These are phyloP conservation scores for Phytopythium sindhum DNA, from an alignment of 352 stramenopile genomes.

Conservation along the genomic window DNA sequence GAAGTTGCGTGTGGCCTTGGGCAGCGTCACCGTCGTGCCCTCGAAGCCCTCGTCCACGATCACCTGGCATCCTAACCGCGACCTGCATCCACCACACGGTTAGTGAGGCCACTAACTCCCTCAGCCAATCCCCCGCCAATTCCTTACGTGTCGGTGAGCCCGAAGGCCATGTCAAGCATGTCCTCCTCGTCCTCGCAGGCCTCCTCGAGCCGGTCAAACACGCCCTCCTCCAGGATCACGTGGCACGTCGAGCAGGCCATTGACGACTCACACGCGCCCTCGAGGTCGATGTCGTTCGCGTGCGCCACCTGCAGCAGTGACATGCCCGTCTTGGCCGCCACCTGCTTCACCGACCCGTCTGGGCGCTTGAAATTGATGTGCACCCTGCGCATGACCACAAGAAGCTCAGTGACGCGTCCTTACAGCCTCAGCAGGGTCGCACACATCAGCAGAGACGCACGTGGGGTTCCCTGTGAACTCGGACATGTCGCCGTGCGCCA, in stretches of 20 bases:
- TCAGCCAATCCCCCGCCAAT: neutral
- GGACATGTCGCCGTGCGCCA: constrained; percentile 53
- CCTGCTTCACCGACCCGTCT: constrained; percentile 55
- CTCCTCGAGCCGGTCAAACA: constrained; percentile 92
- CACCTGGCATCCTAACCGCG: constrained; percentile 90
- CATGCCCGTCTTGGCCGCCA: constrained; percentile 76
- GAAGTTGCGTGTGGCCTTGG: constrained; percentile 97
- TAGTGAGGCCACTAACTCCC: no score
- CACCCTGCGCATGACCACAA: constrained; percentile 30
- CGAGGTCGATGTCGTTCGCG: constrained; percentile 92
- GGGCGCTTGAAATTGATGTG: constrained; percentile 71
- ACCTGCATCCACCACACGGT: constrained; percentile 28
- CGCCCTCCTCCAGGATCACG: constrained; percentile 91
- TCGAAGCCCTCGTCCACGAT: constrained; percentile 91
- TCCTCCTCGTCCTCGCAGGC: constrained; percentile 97
- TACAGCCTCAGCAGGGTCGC: constrained; percentile 2
- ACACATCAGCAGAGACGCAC: constrained; percentile 23
- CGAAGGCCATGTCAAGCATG: constrained; percentile 99
- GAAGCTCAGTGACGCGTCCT: constrained; percentile 2
- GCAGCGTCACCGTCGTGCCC: constrained; percentile 88
- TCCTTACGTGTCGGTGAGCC: constrained; percentile 91
- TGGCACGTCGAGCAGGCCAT: constrained; percentile 99
- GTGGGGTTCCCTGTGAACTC: constrained; percentile 59
- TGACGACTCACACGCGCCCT: constrained; percentile 93
- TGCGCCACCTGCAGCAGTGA: constrained; percentile 92